Conservation (phyloP, 257 asterid species). For the Cordia subcordata region DNA sequence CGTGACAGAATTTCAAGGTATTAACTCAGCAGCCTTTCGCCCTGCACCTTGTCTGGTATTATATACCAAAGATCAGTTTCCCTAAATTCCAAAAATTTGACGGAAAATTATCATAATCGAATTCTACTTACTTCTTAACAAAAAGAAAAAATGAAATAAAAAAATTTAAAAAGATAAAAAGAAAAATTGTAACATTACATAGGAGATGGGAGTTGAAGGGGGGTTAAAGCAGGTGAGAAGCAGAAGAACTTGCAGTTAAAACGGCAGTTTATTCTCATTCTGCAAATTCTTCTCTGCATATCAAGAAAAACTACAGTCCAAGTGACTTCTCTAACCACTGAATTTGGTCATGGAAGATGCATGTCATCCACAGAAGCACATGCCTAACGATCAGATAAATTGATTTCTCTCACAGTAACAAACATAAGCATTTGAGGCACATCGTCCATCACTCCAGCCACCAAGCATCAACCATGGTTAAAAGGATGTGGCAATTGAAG, state of each 20-base stretch:
- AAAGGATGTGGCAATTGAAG: too few relatives aligned
- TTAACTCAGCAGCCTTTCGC: conserved; percentile 46
- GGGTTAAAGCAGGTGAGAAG: conserved; percentile 35
- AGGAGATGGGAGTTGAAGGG: conserved; percentile 52
- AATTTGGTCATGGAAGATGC: too few relatives aligned
- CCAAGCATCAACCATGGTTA: too few relatives aligned
- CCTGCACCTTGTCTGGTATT: conserved; percentile 60
- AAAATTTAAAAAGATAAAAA: background rate
- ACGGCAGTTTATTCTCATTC: conserved; percentile 50
- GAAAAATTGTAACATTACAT: conserved; percentile 19
- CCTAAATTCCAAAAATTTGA: conserved; percentile 30
- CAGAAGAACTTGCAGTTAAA: conserved; percentile 26
- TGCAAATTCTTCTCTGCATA: conserved; percentile 25
- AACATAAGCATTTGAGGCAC: too few relatives aligned
- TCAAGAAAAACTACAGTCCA: too few relatives aligned
- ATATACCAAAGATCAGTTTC: conserved; percentile 86
- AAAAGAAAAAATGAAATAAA: background rate
- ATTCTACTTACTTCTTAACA: background rate
- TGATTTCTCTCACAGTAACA: too few relatives aligned
- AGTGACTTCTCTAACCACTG: too few relatives aligned
- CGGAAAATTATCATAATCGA: background rate
- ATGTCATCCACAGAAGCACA: too few relatives aligned
- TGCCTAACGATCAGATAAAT: too few relatives aligned
- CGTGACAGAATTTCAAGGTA: conserved; percentile 67
- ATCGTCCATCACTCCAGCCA: too few relatives aligned